phyloP scores from a whole-genome alignment of 805 yeast species.

The Blastobotrys muscicola region DNA sequence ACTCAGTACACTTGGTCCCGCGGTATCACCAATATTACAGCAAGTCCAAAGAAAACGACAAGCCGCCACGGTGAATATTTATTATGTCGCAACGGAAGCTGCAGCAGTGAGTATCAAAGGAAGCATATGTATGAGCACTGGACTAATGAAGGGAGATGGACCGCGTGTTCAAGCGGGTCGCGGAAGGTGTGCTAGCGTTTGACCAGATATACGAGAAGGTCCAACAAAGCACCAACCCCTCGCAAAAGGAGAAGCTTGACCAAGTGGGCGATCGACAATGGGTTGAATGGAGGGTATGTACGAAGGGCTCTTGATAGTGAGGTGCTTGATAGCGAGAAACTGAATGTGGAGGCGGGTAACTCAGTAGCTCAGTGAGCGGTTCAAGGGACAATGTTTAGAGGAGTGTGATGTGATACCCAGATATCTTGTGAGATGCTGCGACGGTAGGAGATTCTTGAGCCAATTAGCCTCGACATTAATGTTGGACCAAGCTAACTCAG shows the following conservation, averaged over 20 bases:
- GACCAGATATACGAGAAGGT: slow-evolving; percentile 82
- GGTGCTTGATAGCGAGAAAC: neutral
- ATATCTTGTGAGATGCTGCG: too few relatives aligned
- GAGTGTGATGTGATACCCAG: too few relatives aligned
- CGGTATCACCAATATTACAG: too few relatives aligned
- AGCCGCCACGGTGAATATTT: too few relatives aligned
- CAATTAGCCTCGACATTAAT: too few relatives aligned
- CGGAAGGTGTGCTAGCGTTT: slow-evolving; percentile 81
- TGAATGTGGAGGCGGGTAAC: too few relatives aligned
- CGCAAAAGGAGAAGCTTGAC: slow-evolving; percentile 91
- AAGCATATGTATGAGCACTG: neutral
- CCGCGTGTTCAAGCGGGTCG: slow-evolving; percentile 82
- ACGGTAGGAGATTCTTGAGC: too few relatives aligned
- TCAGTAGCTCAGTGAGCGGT: neutral
- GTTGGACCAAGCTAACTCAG: slow-evolving; percentile 67
- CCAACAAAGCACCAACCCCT: slow-evolving; percentile 65
- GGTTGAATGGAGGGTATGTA: too few relatives aligned
- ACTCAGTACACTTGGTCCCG: too few relatives aligned
- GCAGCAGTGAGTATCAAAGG: slow-evolving; percentile 34
- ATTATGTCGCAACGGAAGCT: slow-evolving; percentile 42
- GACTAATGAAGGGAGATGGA: slow-evolving; percentile 56
- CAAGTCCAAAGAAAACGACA: too few relatives aligned
- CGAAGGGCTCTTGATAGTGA: too few relatives aligned
- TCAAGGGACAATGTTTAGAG: too few relatives aligned
- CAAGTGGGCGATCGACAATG: slow-evolving; percentile 2